Evolutionary conservation across 768 basidiomycete species (phyloP), one percentile per base, ranked within the genome.

Genomic region (Paxillus rubicundulus): DNA sequence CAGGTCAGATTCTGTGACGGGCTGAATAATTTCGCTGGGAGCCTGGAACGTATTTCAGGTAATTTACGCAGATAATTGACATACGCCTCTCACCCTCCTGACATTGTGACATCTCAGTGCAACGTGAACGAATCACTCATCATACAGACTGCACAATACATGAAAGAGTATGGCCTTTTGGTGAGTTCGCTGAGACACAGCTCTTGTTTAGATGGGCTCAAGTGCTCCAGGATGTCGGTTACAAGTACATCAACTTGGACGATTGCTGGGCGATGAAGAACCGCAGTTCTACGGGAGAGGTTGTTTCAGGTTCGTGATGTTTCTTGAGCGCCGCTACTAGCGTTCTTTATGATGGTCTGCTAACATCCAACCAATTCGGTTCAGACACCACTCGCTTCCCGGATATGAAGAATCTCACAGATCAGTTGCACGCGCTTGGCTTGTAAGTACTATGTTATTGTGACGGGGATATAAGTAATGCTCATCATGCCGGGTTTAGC

Each of bases 1-100:
- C 47, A 39, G 1, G 9, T 30, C n/a, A 42, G 36, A 12, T 9
- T 20, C 47, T 21, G 28, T 17, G 6, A 33, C 17, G 9, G 24
- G 17, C 33, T 55, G 37, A 65, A 52, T 12, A 18, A 12, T 27
- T 37, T 52, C 8, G 33, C 45, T 10, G 49, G 21, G 41, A 85
- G 84, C 84, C 5, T 86, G 85, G 85, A 85, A 86, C 59, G 84
- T 77, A 5, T 86, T 79, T 52, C 76, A 78, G 59, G 83, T 84
- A 55, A 33, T 74, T 58, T n/a, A 9, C 20, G 27, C 30, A 16
- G 16, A 21, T 27, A n/a, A 54, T 32, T 38, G 9, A 21, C 28
- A 10, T 4, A 14, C 13, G 24, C 54, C 27, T 24, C 28, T 43
- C 10, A 12, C 20, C 13, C 5, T 24, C 10, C 44, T 46, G 32